Evolutionary conservation across 768 basidiomycete species (phyloP), one percentile per base, ranked within the genome.

Genomic region (Pholiota molesta): DNA sequence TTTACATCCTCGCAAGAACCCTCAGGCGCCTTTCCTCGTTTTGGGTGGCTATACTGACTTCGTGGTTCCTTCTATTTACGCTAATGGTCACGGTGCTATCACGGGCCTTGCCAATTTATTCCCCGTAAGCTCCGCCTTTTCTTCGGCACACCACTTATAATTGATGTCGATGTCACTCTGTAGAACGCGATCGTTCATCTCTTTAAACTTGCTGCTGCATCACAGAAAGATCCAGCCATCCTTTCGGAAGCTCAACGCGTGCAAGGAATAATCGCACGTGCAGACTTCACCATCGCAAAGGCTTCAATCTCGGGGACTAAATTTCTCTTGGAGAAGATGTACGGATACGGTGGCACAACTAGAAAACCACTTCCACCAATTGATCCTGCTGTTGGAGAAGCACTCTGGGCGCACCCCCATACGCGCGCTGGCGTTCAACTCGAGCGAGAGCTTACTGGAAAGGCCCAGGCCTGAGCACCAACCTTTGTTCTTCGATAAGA

Each of bases 11-110:
- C 88, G 92, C 71, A 88, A 85, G 76, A 84, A 86, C 69, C 69
- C 79, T 21, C 74, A 81, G 29, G 84, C 85, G 0, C 88, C 89
- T 17, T 97, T 97, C 81, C 77, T 95, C 52, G 92, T 95, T 35
- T 79, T 95, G 21, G 94, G 93, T 42, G 95, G 95, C 9, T 97
- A 85, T 74, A 80, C 83, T 62, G 95, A 97, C 77, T 94, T 94
- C 74, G 72, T 97, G 61, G 78, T 90, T 35, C 86, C 95, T 3
- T 85, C 92, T 6, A 73, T 84, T 2, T 87, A 86, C 69, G 89
- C 83, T 31, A 86, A 88, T 63, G 94, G 83, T 2, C 89, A 95
- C 67, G 95, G 95, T 52, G 94, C 92, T 52, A 97, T 97, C 71
- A 94, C 91, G 35, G 95, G 95, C 51, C 86, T 96, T 19, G 94